Percentiles rank a stretch among this genome's conserved stretches.
Evolutionary conservation across 768 basidiomycete genomes (phyloP).

Genomic region (Leucocoprinus sp.): DNA sequence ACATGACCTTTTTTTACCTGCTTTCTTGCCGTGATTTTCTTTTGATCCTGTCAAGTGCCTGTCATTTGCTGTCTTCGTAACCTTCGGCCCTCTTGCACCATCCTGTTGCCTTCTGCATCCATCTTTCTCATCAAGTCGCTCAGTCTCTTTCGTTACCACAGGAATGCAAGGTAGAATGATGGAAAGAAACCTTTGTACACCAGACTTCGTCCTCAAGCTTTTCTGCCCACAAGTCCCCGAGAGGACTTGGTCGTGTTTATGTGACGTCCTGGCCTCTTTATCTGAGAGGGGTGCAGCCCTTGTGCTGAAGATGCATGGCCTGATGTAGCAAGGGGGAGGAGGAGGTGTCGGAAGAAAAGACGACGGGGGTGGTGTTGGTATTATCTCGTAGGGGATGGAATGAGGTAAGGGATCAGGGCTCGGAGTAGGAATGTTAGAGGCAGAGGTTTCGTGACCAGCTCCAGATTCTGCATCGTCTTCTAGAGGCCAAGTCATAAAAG

Average conservation of each 20-base stretch:
- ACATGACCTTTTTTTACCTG: not conserved
- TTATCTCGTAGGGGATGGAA: not conserved
- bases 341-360: not conserved
- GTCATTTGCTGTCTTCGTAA: not conserved
- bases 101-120: not conserved
- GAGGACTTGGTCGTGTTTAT: not conserved
- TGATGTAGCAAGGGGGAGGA: not conserved
- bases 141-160: not conserved
- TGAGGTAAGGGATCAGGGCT: not conserved
- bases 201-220: not conserved
- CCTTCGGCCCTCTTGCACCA: not conserved
- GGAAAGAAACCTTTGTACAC: not conserved
- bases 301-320: too few relatives aligned
- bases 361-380: not conserved
- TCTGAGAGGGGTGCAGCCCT: not conserved
- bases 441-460: not conserved
- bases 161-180: conserved; percentile 8
- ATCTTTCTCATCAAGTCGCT: not conserved
- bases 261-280: too few relatives aligned
- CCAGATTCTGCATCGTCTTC: not conserved
- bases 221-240: not conserved
- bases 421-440: not conserved
- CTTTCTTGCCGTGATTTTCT: not conserved
- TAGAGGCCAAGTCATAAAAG: not conserved
- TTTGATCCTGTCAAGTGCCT: not conserved